A percentile compares a stretch with the other conserved stretches of the same genome.
phyloP scores from a whole-genome alignment of 495 filamentous ascomycete genomes.

The Diplogelasinospora grovesii region DNA sequence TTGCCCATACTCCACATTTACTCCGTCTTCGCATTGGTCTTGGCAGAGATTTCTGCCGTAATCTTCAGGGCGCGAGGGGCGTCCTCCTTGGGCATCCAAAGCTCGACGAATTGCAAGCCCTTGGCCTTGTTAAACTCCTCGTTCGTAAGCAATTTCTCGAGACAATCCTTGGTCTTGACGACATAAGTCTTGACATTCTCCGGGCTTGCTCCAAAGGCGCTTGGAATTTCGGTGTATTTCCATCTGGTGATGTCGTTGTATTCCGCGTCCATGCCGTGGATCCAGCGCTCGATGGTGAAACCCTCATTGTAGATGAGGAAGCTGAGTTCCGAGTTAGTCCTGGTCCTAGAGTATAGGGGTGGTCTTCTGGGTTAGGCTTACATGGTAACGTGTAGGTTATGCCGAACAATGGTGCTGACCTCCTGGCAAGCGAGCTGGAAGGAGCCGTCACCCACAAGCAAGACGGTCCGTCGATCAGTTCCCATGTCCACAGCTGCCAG shows the following conservation, averaged over 20 bases:
- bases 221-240: conserved; percentile 62
- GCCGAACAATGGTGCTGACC: conserved; percentile 76
- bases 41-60: conserved; percentile 63
- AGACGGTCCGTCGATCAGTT: conserved; percentile 55
- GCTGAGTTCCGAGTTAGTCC: conserved; percentile 36
- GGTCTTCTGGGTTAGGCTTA: conserved; percentile 29
- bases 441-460: conserved; percentile 85
- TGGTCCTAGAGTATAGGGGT: too few relatives aligned
- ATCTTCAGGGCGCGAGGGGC: conserved; percentile 65
- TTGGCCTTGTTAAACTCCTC: conserved; percentile 51
- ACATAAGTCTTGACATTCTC: conserved; percentile 57
- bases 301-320: conserved; percentile 74
- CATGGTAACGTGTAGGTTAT: conserved; percentile 73
- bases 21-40: conserved; percentile 39
- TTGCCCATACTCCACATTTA: conserved; percentile 4
- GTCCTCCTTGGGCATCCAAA: conserved; percentile 81
- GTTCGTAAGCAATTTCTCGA: conserved; percentile 61
- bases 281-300: conserved; percentile 68
- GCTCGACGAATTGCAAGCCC: conserved; percentile 65
- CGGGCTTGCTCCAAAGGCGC: conserved; percentile 57
- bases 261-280: conserved; percentile 65
- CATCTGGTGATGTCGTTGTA: conserved; percentile 80
- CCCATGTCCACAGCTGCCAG: conserved; percentile 58
- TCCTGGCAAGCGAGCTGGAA: conserved; percentile 83
- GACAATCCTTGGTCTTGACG: conserved; percentile 63